These are phyloP conservation scores for Hypoxylon sp. DNA, from an alignment of 2,329 filamentous ascomycete genomes.

Conservation along the genomic window DNA sequence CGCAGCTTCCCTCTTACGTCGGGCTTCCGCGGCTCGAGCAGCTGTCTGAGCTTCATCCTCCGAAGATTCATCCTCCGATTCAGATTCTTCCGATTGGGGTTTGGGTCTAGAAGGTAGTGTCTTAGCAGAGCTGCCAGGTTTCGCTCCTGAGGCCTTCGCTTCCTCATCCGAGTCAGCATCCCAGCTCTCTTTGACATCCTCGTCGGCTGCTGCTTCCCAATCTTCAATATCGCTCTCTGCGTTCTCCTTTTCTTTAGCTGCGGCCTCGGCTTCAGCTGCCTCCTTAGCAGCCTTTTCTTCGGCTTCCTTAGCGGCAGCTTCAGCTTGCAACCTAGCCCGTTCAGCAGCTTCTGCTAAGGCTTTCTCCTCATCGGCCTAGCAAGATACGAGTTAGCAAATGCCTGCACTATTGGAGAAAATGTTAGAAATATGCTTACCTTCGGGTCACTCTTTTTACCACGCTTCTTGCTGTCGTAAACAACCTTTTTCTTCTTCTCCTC, in stretches of 20 bases:
- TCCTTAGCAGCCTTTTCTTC: conserved; percentile 69
- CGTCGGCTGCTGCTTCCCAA: conserved; percentile 85
- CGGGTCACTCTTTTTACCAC: conserved; percentile 66
- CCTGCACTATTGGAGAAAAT: neutral
- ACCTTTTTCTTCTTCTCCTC: conserved; percentile 81
- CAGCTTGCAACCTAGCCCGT: conserved; percentile 75
- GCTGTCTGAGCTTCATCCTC: conserved; percentile 82
- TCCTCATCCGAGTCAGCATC: conserved; percentile 86
- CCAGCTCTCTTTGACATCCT: conserved; percentile 93
- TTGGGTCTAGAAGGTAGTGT: conserved; percentile 51
- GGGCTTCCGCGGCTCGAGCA: conserved; percentile 76
- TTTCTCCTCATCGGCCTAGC: conserved; percentile 79
- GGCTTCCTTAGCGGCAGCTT: conserved; percentile 72
- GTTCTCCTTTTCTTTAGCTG: conserved; percentile 67
- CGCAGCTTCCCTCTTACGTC: conserved; percentile 88
- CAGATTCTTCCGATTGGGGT: conserved; percentile 57
- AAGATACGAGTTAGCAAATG: conserved; percentile 26
- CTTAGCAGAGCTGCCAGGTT: conserved; percentile 45
- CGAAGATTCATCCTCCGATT: conserved; percentile 70
- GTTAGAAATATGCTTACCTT: conserved; percentile 57
- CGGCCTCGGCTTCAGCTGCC: conserved; percentile 68
- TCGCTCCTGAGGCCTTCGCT: conserved; percentile 71
- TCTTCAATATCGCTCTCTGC: conserved; percentile 75
- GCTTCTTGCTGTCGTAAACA: conserved; percentile 80
- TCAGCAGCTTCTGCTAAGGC: conserved; percentile 82